Conservation (phyloP, 2,329 filamentous ascomycete genomes). For the Atkinsonella texensis region DNA sequence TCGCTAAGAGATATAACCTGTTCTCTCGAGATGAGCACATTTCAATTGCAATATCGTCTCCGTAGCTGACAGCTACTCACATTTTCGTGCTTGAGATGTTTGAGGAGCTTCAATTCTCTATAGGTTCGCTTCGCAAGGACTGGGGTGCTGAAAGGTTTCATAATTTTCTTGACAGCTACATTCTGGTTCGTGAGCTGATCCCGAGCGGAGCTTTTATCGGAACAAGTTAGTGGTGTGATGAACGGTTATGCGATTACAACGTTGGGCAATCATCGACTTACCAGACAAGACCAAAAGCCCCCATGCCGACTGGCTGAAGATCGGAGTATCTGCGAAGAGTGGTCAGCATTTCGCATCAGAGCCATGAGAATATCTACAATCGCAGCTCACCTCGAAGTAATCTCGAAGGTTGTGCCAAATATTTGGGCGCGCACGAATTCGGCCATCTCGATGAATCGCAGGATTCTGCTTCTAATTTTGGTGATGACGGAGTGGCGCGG, state of each 20-base stretch:
- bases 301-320: constrained; percentile 97
- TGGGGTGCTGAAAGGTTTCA: constrained; percentile 99
- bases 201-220: constrained; percentile 67
- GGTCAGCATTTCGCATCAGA: neutral
- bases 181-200: constrained; percentile 95
- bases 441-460: constrained; percentile 56
- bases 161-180: constrained; percentile 99
- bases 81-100: constrained; percentile 95
- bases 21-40: constrained; percentile 8
- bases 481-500: neutral
- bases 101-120: constrained; percentile 90
- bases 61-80: constrained; percentile 33
- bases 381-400: constrained; percentile 76
- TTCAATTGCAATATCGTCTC: neutral
- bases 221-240: neutral
- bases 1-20: constrained; percentile 96
- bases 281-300: constrained; percentile 97
- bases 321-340: constrained; percentile 67
- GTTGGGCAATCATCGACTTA: constrained; percentile 31
- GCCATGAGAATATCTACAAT: neutral
- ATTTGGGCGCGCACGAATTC: constrained; percentile 99
- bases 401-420: constrained; percentile 98
- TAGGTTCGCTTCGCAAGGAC: constrained; percentile 97
- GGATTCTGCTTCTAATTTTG: neutral
- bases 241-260: neutral